Evolutionary conservation across 2,329 filamentous ascomycete genomes (phyloP), one percentile per base, ranked within the genome.

Genomic region (Cephalotrichum gorgonifer): DNA sequence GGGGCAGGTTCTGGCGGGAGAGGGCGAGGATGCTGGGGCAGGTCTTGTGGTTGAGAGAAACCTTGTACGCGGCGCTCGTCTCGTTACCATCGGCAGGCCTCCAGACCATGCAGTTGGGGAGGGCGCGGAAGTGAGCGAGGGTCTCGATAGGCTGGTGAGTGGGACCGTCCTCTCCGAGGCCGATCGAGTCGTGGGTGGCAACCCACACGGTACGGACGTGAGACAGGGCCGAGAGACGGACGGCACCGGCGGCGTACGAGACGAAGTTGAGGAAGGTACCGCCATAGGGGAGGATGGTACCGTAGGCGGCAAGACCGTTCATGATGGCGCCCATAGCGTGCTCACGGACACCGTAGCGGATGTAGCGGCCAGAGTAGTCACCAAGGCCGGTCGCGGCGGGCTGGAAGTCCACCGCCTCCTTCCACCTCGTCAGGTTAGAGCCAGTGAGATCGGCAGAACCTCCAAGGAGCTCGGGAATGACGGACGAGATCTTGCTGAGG

Each of bases 201-300:
- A 97, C 80, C 84, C 93, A 95, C 76, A 98, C 90, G 65, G 82
- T 78, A 62, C 91, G 91, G 67, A 90, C 79, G 70, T 87, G 90
- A 43, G 90, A 95, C 59, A 98, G 81, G 38, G 93, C 83, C 33
- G 90, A 95, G 53, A 98, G 83, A 72, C 93, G 91, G 65, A 97
- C 85, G 62, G 93, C 85, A 71, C 93, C 93, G 57, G 93, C 89
- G 58, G 88, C 91, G 69, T 98, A 98, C 25, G 91, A 97, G 59
- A 97, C 89, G 70, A 98, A 98, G 85, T 97, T 98, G 60, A 98
- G 78, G 84, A 98, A 98, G 62, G 93, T 97, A 72, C 93, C 93
- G 57, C 83, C 83, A 59, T 90, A 95, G 59, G 93, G 93, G 64
- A 98, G 85, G 64, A 96, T 76, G 63, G 89, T 95, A 60, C 93